Evolutionary conservation across 257 asterid species (phyloP).

Genomic region (Przewalskia tangutica): DNA sequence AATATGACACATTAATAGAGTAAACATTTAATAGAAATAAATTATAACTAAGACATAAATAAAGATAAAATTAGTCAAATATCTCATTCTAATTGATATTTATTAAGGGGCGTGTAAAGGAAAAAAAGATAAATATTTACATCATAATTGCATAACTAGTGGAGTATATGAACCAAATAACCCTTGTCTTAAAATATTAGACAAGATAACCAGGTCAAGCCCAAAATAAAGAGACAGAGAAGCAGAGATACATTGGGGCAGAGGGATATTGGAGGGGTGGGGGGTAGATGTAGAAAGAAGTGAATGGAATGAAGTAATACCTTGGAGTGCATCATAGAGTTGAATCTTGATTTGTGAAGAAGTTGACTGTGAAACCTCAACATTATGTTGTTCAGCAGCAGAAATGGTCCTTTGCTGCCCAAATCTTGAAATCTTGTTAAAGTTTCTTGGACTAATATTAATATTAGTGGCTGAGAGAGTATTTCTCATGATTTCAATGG

Average conservation of each 20-base stretch:
- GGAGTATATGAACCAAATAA: too few species aligned
- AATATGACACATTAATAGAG: too few species aligned
- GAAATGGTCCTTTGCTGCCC: conserved; percentile 11
- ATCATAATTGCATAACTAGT: too few species aligned
- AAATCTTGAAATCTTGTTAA: conserved; percentile 18
- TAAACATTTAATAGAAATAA: too few species aligned
- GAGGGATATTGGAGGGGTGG: neutral
- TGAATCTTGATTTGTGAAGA: conserved; percentile 34
- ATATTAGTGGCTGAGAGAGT: conserved; percentile 21
- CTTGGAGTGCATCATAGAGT: conserved; percentile 47
- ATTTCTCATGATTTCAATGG: conserved; percentile 16
- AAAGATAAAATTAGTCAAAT: too few species aligned
- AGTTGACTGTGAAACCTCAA: conserved; percentile 11
- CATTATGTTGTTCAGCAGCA: conserved; percentile 28
- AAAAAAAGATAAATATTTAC: too few species aligned
- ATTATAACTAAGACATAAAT: too few species aligned
- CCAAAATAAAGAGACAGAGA: neutral
- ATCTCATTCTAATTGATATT: too few species aligned
- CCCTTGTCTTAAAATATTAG: too few species aligned
- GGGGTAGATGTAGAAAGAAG: neutral
- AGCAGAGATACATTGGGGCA: neutral
- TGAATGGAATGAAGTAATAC: conserved; percentile 12
- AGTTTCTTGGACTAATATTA: conserved; percentile 8
- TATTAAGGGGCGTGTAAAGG: too few species aligned
- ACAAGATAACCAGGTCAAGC: neutral